A percentile compares a stretch with the other conserved stretches of the same genome.
phyloP scores from a whole-genome alignment of 495 filamentous ascomycete genomes.

The Penicillium paradoxum region DNA sequence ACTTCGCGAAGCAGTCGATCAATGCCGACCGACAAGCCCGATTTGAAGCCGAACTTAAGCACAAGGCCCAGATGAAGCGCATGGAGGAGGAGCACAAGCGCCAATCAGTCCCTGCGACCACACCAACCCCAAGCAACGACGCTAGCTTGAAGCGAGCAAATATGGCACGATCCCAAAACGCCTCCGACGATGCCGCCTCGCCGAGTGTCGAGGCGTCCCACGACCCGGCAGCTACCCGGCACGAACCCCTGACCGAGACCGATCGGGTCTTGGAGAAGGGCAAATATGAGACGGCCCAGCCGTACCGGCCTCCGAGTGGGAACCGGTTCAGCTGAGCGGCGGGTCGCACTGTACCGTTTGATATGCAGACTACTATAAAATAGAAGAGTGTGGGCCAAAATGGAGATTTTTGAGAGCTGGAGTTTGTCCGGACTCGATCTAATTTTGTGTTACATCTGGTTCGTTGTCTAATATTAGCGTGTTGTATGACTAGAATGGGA shows the following conservation, averaged over 20 bases:
- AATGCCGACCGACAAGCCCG: conserved; percentile 76
- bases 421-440: not conserved
- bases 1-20: conserved; percentile 91
- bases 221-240: conserved; percentile 84
- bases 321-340: conserved; percentile 67
- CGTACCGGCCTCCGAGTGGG: conserved; percentile 70
- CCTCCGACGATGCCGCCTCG: conserved; percentile 56
- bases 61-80: conserved; percentile 55
- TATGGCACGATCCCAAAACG: conserved; percentile 31
- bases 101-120: conserved; percentile 15
- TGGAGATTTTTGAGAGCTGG: not conserved
- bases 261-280: conserved; percentile 71
- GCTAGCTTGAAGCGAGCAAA: conserved; percentile 34
- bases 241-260: conserved; percentile 68
- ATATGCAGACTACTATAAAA: not conserved
- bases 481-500: not conserved
- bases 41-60: conserved; percentile 61
- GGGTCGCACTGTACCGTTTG: conserved; percentile 15
- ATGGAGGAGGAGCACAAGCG: conserved; percentile 52
- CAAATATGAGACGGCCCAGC: conserved; percentile 78
- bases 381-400: not conserved
- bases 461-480: not conserved
- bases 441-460: not conserved
- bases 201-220: conserved; percentile 73
- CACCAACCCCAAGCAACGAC: conserved; percentile 21